phyloP scores from a whole-genome alignment of 768 basidiomycete species.

The Amanita rimosa region DNA sequence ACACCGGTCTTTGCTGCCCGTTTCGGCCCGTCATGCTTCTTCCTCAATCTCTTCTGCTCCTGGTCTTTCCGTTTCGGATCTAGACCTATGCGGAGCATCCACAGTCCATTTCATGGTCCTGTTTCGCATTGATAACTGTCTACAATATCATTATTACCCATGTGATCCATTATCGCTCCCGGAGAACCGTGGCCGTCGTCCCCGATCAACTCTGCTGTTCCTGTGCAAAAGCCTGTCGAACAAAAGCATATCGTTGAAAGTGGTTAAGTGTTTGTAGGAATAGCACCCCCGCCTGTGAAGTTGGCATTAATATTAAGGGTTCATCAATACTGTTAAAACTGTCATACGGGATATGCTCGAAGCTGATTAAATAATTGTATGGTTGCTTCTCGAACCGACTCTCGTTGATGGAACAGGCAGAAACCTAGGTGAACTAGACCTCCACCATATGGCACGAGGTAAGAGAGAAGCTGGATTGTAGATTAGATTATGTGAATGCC shows the following conservation, averaged over 20 bases:
- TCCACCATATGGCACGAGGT: slow-evolving; percentile 62
- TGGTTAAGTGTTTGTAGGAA: slow-evolving; percentile 75
- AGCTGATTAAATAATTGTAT: slow-evolving; percentile 80
- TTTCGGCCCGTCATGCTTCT: slow-evolving; percentile 3
- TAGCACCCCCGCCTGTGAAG: slow-evolving; percentile 58
- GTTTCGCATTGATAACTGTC: slow-evolving; percentile 2
- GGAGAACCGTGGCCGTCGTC: slow-evolving; percentile 12
- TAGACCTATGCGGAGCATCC: background rate
- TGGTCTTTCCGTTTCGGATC: slow-evolving; percentile 3
- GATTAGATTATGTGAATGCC: slow-evolving; percentile 1
- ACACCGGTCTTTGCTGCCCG: slow-evolving; percentile 2
- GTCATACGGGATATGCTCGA: slow-evolving; percentile 60
- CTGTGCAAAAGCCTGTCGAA: slow-evolving; percentile 65
- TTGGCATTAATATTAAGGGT: background rate
- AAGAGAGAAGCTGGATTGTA: slow-evolving; percentile 59
- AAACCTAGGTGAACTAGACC: slow-evolving; percentile 83
- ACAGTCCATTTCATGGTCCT: background rate
- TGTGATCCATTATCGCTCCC: background rate
- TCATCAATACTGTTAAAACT: slow-evolving; percentile 8
- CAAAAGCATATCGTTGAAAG: slow-evolving; percentile 83
- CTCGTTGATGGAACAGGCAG: slow-evolving; percentile 82
- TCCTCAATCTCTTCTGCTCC: background rate
- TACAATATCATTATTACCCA: slow-evolving; percentile 5
- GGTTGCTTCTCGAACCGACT: slow-evolving; percentile 64
- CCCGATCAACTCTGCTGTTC: slow-evolving; percentile 26